These are phyloP conservation scores for Verticillium klebahnii DNA, from an alignment of 2,329 filamentous ascomycete species.

Conservation along the genomic window DNA sequence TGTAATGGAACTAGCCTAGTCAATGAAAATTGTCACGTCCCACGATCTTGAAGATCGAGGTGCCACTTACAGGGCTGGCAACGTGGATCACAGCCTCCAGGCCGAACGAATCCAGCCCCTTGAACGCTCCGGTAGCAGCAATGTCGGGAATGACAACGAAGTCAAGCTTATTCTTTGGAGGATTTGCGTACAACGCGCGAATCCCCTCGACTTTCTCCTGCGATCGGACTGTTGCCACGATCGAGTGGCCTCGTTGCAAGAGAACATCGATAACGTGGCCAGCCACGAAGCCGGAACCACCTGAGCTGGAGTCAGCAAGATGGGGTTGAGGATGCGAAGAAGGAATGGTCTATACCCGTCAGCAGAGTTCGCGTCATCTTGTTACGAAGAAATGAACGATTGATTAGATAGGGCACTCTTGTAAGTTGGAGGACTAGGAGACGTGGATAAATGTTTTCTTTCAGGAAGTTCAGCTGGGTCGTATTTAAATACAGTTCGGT, in stretches of 20 bases:
- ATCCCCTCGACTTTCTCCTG: constrained; percentile 6
- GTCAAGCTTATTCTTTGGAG: constrained; percentile 19
- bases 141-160: constrained; percentile 67
- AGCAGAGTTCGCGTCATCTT: no score
- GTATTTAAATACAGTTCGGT: no score
- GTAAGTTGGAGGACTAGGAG: no score
- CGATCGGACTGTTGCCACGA: constrained; percentile 6
- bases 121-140: constrained; percentile 64
- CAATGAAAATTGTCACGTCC: constrained; percentile 41
- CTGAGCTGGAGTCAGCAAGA: no score
- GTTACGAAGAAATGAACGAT: no score
- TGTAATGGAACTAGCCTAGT: constrained; percentile 69
- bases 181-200: neutral
- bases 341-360: no score
- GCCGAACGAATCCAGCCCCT: constrained; percentile 30
- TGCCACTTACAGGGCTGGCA: constrained; percentile 5
- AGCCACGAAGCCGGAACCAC: constrained; percentile 6
- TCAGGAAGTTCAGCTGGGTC: no score
- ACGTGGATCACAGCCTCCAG: constrained; percentile 8
- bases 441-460: no score
- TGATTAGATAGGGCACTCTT: no score
- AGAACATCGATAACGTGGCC: constrained; percentile 6
- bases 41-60: no score
- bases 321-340: no score
- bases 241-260: constrained; percentile 1